Evolutionary conservation across 2,329 filamentous ascomycete genomes (phyloP), one percentile per base, ranked within the genome.

Genomic region (Verticillium alfalfae): DNA sequence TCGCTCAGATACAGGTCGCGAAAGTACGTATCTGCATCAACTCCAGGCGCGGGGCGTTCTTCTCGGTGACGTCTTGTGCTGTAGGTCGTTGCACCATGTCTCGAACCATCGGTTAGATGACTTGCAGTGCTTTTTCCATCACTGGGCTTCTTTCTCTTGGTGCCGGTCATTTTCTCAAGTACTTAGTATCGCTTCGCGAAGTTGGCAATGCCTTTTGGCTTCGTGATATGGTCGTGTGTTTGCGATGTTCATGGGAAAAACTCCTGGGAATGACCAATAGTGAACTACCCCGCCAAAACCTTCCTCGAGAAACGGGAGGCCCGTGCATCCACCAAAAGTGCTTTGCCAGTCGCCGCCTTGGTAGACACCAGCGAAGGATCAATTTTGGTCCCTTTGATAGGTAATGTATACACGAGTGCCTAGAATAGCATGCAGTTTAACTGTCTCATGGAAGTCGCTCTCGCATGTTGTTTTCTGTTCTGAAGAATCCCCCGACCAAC

Each of bases 1-100:
- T 78, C 70, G 2, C 68, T 71, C 0, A 66, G 60, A 66, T 82
- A 84, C 0, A 84, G 69, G 5, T 72, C 64, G 9, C 72, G 71
- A 41, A 62, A 68, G 49, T 67, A 64, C 1, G 41, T 34, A 22
- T 68, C 66, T 12, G 64, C 66, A 1, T 61, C 56, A 1, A 37
- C 34, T 1, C 64, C 62, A 3, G 64, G 63, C 31, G 60, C 26
- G 12, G 5, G 54, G n/a, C 45, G 18, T 18, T 22, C 6, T 10
- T 22, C 31, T 2, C 8, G 12, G 45, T 10, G 22, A 22, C 22
- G 45, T 9, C 1, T 12, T 9, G n/a, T 9, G 8, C 9, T 5
- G 45, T 45, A n/a, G 8, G n/a, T 8, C 18, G n/a, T 3, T 5
- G 18, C n/a, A 9, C 13, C n/a, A 9, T 18, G 45, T 18, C 2